Percentiles rank a stretch among this genome's conserved stretches.
These are phyloP conservation scores for Flaveria bidentis DNA, from an alignment of 129 eudicot species.

Conservation along the genomic window DNA sequence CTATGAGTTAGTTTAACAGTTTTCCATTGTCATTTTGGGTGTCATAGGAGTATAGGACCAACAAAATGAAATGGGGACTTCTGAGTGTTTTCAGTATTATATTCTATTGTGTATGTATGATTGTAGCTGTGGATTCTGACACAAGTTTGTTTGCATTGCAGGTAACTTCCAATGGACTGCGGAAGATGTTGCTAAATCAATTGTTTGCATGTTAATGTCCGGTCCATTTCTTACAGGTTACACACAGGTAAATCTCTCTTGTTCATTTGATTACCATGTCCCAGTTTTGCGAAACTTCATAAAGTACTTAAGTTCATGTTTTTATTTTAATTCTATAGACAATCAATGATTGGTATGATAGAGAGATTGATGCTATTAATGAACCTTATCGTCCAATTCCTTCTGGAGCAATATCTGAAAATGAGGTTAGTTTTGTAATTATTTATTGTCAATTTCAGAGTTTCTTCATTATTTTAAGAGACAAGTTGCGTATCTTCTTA, in stretches of 20 bases:
- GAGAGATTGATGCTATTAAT: conserved; percentile 97
- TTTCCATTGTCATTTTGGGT: background rate
- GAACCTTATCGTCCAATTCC: conserved; percentile 99
- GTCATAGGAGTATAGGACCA: background rate
- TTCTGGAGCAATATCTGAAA: conserved; percentile 88
- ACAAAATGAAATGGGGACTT: background rate
- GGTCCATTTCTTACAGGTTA: conserved; percentile 97
- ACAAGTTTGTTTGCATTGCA: conserved; percentile 31
- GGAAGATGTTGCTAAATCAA: conserved; percentile 90
- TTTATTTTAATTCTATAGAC: conserved; percentile 51
- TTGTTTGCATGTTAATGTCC: conserved; percentile 97
- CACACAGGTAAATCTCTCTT: conserved; percentile 73
- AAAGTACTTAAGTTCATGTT: conserved; percentile 13
- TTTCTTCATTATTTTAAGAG: conserved; percentile 4
- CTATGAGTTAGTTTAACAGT: background rate
- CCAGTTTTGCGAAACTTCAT: conserved; percentile 20
- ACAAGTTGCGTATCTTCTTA: background rate
- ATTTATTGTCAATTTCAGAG: background rate
- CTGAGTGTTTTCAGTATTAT: conserved; percentile 1
- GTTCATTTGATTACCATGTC: conserved; percentile 8
- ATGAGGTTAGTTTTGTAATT: conserved; percentile 56
- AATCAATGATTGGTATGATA: conserved; percentile 96
- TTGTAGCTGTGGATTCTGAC: conserved; percentile 11
- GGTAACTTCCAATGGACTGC: conserved; percentile 93
- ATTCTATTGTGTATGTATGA: conserved; percentile 4